A percentile compares a stretch with the other conserved stretches of the same genome.
Conservation (phyloP, 2,329 filamentous ascomycete species). For the Microcyclospora tardicrescens region DNA sequence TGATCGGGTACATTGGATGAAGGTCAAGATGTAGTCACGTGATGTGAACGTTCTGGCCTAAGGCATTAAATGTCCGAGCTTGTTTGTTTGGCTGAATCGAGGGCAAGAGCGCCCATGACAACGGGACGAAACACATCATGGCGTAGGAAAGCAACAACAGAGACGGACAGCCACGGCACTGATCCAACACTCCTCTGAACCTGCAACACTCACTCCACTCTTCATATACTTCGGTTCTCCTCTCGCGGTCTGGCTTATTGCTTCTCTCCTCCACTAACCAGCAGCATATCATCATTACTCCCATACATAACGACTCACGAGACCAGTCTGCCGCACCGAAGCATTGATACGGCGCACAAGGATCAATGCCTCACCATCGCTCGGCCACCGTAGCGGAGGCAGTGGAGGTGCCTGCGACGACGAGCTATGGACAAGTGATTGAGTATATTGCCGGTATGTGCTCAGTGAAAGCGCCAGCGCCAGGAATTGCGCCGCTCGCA, state of each 20-base stretch:
- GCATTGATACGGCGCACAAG: too few species aligned
- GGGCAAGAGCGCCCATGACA: too few species aligned
- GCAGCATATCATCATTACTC: slow-evolving; percentile 1
- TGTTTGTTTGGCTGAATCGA: neutral
- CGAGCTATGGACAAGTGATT: slow-evolving; percentile 73
- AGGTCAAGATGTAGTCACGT: neutral
- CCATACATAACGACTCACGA: too few species aligned
- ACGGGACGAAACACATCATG: too few species aligned
- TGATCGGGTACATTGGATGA: too few species aligned
- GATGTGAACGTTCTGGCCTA: neutral
- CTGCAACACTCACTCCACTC: neutral
- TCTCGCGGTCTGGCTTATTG: neutral
- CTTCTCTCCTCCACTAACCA: slow-evolving; percentile 2
- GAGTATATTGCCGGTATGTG: slow-evolving; percentile 84
- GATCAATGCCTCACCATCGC: slow-evolving; percentile 20
- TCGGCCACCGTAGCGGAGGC: slow-evolving; percentile 15
- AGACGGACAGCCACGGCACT: neutral
- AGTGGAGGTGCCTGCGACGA: slow-evolving; percentile 21
- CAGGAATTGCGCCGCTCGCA: neutral
- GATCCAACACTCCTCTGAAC: neutral
- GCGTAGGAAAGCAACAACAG: neutral
- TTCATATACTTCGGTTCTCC: neutral
- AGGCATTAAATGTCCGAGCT: neutral
- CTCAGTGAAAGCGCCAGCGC: neutral
- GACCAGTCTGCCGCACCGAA: too few species aligned